Base-by-base conservation (phyloP, 2,329 filamentous ascomycete species). In the Arthrinium puccinioides region DNA sequence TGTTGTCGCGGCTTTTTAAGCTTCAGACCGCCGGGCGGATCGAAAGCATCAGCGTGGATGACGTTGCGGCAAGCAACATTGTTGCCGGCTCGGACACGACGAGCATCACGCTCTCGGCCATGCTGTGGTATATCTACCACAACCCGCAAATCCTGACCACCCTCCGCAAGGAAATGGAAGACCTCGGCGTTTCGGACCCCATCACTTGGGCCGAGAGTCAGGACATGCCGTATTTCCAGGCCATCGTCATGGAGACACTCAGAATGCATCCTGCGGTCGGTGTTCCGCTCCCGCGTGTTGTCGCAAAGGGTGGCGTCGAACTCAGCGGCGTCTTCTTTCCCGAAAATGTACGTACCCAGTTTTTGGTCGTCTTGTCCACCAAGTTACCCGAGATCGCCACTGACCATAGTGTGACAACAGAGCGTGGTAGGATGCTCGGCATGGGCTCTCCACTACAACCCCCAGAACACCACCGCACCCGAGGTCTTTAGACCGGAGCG, bases 241-340 rank as follows among this genome's bases (percentile, higher is more conserved):
- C 69, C 1, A 63, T 69, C 11, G 56, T 74, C 18, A 64, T 62
- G 21, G 70, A 74, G 44, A 55, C 59, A 1, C 55, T 71, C 46
- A 58, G 71, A 5, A 41, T 72, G 3, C 65, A 72, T 41, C 63
- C 67, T 6, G 59, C 60, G 1, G 52, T 66, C 3, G 63, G 61
- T 1, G 53, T 69, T 28, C 51, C 62, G 1, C 47, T 74, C 1
- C 60, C 67, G 33, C 63, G 71, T 2, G 48, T 62, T 1, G 67
- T 70, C 1, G 65, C 67, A 1, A 33, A 45, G n/a, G 56, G 53
- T 7, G 63, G 64, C 2, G 45, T 27, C 5, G 13, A 8, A 13
- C 8, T 25, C 13, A 9, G 9, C 13, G 23, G 23, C 23, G 9
- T 8, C 23, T 25, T 25, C 23, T 25, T 25, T 25, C 23, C 23